phyloP scores from a whole-genome alignment of 2,329 filamentous ascomycete species.

The Neonectria magnoliae region DNA sequence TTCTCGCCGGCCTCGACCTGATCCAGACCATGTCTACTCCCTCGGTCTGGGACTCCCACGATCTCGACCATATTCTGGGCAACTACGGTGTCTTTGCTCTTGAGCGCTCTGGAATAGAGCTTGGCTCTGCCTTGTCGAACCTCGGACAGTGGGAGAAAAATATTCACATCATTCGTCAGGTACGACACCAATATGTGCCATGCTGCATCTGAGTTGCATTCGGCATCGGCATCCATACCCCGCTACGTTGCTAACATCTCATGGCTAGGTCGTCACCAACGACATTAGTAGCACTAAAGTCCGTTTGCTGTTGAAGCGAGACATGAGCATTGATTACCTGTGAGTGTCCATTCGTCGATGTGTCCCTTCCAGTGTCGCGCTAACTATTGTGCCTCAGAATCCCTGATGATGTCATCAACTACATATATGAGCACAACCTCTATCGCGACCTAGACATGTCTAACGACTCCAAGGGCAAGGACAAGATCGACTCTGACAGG shows the following conservation, averaged over 20 bases:
- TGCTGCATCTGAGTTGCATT: neutral
- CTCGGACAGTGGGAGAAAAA: conserved; percentile 86
- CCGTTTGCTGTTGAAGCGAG: conserved; percentile 78
- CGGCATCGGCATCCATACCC: neutral
- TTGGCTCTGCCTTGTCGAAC: conserved; percentile 85
- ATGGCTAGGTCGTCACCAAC: conserved; percentile 74
- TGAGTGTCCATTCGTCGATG: conserved; percentile 30
- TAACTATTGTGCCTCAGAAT: conserved; percentile 45
- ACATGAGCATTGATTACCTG: conserved; percentile 82
- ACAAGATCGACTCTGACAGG: conserved; percentile 24
- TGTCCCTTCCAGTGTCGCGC: neutral
- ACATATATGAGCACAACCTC: conserved; percentile 74
- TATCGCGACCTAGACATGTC: conserved; percentile 63
- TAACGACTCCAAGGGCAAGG: conserved; percentile 40
- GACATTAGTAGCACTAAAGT: conserved; percentile 87
- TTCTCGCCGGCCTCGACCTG: conserved; percentile 82
- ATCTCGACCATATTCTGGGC: conserved; percentile 88
- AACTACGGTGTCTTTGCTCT: conserved; percentile 86
- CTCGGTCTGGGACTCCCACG: conserved; percentile 83
- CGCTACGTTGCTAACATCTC: conserved; percentile 45
- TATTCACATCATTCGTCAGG: conserved; percentile 80
- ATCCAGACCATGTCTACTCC: conserved; percentile 78
- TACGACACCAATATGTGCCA: conserved; percentile 20
- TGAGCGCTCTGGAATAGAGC: conserved; percentile 88
- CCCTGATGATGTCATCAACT: conserved; percentile 78